Evolutionary conservation across 768 basidiomycete genomes (phyloP).

Genomic region (Hydnomerulius pinastri): DNA sequence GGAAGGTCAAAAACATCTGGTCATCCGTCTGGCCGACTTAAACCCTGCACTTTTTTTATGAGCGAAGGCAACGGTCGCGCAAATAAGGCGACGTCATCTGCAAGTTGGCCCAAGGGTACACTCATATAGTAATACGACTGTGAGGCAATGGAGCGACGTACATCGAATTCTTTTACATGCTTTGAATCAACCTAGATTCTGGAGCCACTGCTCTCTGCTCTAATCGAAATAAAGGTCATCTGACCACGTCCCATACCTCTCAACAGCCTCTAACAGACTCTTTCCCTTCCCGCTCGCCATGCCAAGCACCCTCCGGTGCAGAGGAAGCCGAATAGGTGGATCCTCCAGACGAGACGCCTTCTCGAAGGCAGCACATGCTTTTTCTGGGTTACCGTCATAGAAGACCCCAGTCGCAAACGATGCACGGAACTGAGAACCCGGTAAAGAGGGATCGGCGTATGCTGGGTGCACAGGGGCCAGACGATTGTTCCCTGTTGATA

Average conservation of each 20-base stretch:
- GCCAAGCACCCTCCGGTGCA: conserved; percentile 11
- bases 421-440: conserved; percentile 1
- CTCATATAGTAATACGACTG: too few species aligned
- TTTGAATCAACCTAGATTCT: too few species aligned
- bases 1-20: too few species aligned
- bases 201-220: too few species aligned
- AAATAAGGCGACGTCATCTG: too few species aligned
- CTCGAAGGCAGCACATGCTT: conserved; percentile 25
- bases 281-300: conserved; percentile 12
- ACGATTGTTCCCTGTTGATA: background rate
- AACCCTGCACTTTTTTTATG: too few species aligned
- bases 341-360: conserved; percentile 19
- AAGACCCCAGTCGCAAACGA: background rate
- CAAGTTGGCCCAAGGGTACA: too few species aligned
- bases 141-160: too few species aligned
- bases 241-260: conserved; percentile 25
- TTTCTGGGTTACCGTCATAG: conserved; percentile 18
- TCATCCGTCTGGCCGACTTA: too few species aligned
- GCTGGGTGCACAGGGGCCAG: background rate
- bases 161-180: too few species aligned
- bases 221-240: conserved; percentile 23
- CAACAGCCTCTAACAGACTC: conserved; percentile 9
- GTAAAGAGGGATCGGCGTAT: background rate
- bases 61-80: too few species aligned
- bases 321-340: conserved; percentile 22